A percentile compares a stretch with the other conserved stretches of the same genome.
Evolutionary conservation across 441 rosid genomes (phyloP).

Genomic region (Populus hybrid): DNA sequence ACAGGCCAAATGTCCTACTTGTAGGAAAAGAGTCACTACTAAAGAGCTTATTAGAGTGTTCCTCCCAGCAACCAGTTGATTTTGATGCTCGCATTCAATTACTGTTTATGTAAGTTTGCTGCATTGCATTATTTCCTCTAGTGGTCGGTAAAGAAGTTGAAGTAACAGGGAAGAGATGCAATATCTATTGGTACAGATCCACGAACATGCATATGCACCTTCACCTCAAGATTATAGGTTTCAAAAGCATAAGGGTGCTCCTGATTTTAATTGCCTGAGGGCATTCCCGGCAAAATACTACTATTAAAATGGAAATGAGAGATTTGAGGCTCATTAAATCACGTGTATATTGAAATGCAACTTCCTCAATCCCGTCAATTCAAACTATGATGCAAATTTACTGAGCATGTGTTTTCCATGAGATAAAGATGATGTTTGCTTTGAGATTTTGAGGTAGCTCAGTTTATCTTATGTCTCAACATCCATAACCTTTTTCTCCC

Average conservation of each 20-base stretch:
- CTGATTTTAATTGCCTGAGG: background rate
- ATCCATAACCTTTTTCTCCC: background rate
- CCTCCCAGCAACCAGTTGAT: constrained; percentile 72
- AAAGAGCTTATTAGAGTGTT: constrained; percentile 78
- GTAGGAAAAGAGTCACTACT: constrained; percentile 58
- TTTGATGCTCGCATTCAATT: constrained; percentile 19
- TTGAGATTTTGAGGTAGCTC: background rate
- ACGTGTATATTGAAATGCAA: background rate
- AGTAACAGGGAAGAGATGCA: background rate
- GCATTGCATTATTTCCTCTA: background rate
- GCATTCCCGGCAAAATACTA: background rate
- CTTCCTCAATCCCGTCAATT: background rate
- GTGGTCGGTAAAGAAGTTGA: background rate
- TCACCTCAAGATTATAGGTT: background rate
- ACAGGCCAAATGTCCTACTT: constrained; percentile 81
- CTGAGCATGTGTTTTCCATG: background rate
- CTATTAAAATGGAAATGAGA: background rate
- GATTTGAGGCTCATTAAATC: background rate
- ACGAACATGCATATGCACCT: background rate
- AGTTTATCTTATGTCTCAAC: background rate
- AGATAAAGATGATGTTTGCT: background rate
- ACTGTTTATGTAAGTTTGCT: constrained; percentile 36
- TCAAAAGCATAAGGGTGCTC: background rate
- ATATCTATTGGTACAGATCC: background rate
- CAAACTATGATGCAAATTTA: background rate